Evolutionary conservation across 139 green algal genomes (phyloP).

Genomic region (Closterium sp.): DNA sequence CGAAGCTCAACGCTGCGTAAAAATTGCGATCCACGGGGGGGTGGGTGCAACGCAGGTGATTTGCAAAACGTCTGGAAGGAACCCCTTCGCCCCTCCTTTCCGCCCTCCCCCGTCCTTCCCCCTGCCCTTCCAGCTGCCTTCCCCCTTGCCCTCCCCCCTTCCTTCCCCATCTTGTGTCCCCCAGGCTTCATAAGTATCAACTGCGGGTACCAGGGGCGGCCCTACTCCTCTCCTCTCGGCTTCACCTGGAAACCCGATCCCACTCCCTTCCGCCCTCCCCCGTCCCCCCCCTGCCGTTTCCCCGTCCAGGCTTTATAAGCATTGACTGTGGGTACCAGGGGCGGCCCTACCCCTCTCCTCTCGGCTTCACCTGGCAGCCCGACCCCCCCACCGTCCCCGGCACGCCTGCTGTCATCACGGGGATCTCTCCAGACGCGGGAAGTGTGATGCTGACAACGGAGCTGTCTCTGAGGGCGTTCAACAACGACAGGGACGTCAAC

Average conservation of each 20-base stretch:
- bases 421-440: neutral
- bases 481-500: neutral
- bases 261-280: neutral
- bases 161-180: neutral
- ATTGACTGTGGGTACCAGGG: constrained; percentile 26
- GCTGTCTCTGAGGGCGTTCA: neutral
- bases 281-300: no score
- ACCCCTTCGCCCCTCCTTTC: neutral
- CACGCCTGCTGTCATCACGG: neutral
- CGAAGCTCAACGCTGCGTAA: no score
- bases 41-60: no score
- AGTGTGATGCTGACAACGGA: neutral
- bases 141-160: neutral
- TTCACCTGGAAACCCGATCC: neutral
- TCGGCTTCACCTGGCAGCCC: neutral
- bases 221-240: neutral
- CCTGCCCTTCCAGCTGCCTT: neutral
- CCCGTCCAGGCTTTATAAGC: constrained; percentile 18
- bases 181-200: constrained; percentile 28
- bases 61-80: no score
- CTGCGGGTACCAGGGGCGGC: constrained; percentile 3
- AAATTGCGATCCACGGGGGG: no score
- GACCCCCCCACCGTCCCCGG: neutral
- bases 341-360: neutral
- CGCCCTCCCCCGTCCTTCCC: neutral